Percentiles rank a stretch among this genome's conserved stretches.
These are phyloP conservation scores for Diaporthe caulivora DNA, from an alignment of 2,329 filamentous ascomycete species.

Conservation along the genomic window DNA sequence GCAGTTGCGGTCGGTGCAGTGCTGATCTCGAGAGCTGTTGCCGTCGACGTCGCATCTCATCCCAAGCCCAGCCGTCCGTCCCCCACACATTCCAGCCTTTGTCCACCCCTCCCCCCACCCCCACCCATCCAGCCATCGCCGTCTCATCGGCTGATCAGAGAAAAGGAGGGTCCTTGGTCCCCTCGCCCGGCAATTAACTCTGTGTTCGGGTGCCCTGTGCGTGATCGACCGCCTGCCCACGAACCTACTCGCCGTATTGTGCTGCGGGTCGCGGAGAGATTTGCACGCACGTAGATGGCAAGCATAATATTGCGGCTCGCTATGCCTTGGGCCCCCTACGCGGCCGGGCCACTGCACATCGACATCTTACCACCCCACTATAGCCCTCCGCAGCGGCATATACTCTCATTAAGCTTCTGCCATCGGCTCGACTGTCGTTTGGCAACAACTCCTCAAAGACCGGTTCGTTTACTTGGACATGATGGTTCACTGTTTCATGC, in stretches of 20 bases:
- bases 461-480: neutral
- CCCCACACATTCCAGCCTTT: neutral
- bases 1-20: neutral
- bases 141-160: slow-evolving; percentile 13
- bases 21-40: neutral
- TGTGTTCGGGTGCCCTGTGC: slow-evolving; percentile 14
- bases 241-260: neutral
- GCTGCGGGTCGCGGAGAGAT: neutral
- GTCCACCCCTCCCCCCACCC: neutral
- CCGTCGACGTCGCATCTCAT: slow-evolving; percentile 17
- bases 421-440: neutral
- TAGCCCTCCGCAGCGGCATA: slow-evolving; percentile 3
- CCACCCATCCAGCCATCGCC: slow-evolving; percentile 11
- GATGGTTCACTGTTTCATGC: slow-evolving; percentile 20
- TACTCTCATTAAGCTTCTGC: slow-evolving; percentile 2
- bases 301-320: neutral
- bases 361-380: neutral
- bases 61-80: slow-evolving; percentile 1
- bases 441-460: neutral
- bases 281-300: neutral
- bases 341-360: neutral
- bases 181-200: slow-evolving; percentile 23
- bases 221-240: neutral
- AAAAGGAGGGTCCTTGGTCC: neutral
- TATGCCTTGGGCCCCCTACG: neutral